Conservation (phyloP, 148 eudicot genomes). For the Rhododendron griersonianum region DNA sequence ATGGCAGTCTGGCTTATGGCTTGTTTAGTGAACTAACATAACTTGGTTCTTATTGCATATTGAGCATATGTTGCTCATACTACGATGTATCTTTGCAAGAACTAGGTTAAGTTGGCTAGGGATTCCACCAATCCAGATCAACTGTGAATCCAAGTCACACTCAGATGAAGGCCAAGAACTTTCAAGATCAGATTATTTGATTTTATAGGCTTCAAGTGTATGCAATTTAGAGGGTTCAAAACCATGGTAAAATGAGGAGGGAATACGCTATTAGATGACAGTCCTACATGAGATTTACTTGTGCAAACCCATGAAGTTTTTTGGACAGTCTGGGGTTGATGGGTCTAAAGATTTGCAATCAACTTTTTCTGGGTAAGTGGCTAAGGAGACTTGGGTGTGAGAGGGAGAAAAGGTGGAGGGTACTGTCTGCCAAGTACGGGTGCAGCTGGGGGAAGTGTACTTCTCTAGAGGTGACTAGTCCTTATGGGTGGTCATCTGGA, state of each 20-base stretch:
- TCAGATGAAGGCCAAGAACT: background rate
- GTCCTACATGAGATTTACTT: background rate
- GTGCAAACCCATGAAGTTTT: background rate
- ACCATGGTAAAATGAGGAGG: background rate
- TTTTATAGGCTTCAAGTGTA: background rate
- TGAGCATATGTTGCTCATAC: background rate
- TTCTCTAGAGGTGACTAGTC: background rate
- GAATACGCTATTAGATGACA: background rate
- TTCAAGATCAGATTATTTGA: background rate
- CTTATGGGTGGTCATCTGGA: background rate
- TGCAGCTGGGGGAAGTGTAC: background rate
- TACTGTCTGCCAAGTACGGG: background rate
- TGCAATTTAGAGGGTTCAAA: background rate
- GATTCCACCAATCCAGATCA: background rate
- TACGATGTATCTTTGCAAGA: background rate
- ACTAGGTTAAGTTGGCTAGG: conserved; percentile 1
- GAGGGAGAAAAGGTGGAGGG: background rate
- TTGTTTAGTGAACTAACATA: background rate
- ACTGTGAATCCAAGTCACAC: background rate
- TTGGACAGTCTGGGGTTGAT: background rate
- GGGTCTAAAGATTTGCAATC: background rate
- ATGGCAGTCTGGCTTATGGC: background rate
- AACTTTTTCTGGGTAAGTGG: background rate
- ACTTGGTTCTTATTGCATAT: background rate
- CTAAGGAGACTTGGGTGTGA: background rate